Conservation (phyloP, 352 stramenopile genomes). For the Globisporangium barbulae region DNA sequence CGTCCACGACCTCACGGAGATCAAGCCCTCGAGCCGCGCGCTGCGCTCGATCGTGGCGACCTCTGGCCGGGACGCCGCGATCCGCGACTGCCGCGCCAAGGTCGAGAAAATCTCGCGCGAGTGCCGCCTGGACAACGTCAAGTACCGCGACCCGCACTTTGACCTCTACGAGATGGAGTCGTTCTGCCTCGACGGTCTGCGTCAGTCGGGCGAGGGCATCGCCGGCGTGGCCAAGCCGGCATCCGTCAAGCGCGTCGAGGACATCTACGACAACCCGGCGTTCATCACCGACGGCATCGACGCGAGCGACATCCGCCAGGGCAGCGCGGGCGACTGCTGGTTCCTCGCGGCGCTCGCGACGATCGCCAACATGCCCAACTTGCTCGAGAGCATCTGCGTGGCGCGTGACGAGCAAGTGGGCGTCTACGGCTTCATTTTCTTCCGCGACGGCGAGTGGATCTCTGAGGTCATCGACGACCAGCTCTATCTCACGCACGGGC, state of each 20-base stretch:
- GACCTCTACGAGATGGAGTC: conserved; percentile 15
- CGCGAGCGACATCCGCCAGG: conserved; percentile 63
- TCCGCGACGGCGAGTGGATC: conserved; percentile 42
- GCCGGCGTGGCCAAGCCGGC: conserved; percentile 16
- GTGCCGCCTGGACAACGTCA: conserved; percentile 33
- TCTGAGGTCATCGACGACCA: conserved; percentile 42
- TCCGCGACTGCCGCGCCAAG: conserved; percentile 21
- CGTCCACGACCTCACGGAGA: conserved; percentile 10
- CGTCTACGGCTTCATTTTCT: conserved; percentile 49
- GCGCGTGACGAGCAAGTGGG: conserved; percentile 37
- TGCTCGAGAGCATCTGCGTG: conserved; percentile 61
- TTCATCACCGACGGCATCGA: conserved; percentile 49
- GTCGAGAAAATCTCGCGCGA: conserved; percentile 33
- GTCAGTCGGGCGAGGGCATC: conserved; percentile 11
- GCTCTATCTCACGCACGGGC: conserved; percentile 26
- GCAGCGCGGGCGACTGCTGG: conserved; percentile 74
- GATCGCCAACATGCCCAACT: conserved; percentile 53
- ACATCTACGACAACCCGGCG: conserved; percentile 39
- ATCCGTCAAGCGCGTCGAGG: conserved; percentile 22
- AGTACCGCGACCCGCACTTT: conserved; percentile 41
- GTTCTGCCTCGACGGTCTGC: conserved; percentile 26
- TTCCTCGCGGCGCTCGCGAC: conserved; percentile 68
- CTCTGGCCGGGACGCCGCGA: background rate
- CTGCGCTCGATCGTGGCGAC: conserved; percentile 9
- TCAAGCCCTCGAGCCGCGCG: background rate